Conservation (phyloP, 164 flowering plant species). For the Saururus chinensis region DNA sequence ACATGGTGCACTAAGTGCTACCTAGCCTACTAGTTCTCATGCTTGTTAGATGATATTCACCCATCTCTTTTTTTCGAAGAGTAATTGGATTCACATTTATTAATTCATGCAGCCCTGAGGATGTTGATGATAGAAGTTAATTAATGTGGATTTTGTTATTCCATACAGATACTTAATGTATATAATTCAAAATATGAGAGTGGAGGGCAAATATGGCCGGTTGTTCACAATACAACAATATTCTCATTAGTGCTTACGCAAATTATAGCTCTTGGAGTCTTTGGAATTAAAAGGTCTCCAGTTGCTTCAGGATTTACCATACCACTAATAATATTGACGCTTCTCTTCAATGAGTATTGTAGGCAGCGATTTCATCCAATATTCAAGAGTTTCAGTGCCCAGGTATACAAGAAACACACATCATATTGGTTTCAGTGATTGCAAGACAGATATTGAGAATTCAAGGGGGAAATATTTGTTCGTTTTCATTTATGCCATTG, state of each 20-base stretch:
- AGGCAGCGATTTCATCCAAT: slow-evolving; percentile 70
- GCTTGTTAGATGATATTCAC: no score
- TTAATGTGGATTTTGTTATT: not conserved
- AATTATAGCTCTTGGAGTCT: slow-evolving; percentile 72
- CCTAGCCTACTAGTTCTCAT: no score
- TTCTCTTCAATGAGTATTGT: slow-evolving; percentile 79
- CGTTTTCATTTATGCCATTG: no score
- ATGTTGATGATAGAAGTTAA: not conserved
- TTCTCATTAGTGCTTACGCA: slow-evolving; percentile 79
- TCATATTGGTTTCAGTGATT: not conserved
- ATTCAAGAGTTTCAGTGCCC: slow-evolving; percentile 40
- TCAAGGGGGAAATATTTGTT: no score
- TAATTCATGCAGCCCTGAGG: no score
- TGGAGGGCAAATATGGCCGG: slow-evolving; percentile 84
- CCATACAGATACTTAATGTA: slow-evolving; percentile 72
- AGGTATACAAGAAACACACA: slow-evolving; percentile 27
- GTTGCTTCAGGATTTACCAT: slow-evolving; percentile 72
- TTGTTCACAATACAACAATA: slow-evolving; percentile 72
- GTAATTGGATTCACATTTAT: no score
- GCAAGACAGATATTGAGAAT: no score
- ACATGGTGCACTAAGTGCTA: no score
- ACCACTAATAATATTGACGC: slow-evolving; percentile 55
- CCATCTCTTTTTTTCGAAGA: no score
- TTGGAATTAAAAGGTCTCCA: slow-evolving; percentile 62
- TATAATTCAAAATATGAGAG: slow-evolving; percentile 62